phyloP scores from a whole-genome alignment of 2,329 filamentous ascomycete genomes.

The Niveomyces coronatus region DNA sequence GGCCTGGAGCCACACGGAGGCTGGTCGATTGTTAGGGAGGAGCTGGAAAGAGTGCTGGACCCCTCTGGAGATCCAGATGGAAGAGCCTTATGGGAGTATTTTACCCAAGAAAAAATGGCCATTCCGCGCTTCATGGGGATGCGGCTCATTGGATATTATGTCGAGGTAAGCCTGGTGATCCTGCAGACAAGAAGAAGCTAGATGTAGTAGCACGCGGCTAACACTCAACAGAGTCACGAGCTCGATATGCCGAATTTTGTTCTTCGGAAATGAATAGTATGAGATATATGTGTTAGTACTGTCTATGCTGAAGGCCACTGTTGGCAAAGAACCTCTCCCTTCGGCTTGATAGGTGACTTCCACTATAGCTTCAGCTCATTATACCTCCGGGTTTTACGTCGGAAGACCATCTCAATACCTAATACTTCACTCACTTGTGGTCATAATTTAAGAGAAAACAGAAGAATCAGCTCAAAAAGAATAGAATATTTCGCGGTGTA shows the following conservation, averaged over 20 bases:
- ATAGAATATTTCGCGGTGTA: too few relatives aligned
- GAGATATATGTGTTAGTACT: too few relatives aligned
- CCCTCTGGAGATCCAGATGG: not conserved
- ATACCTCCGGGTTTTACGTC: too few relatives aligned
- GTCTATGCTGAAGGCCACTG: too few relatives aligned
- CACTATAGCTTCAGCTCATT: too few relatives aligned
- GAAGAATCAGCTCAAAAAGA: too few relatives aligned
- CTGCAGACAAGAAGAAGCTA: not conserved
- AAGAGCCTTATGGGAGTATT: constrained; percentile 1
- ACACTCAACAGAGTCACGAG: not conserved
- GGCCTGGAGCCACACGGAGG: not conserved
- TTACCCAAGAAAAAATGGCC: not conserved
- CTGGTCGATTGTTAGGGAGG: not conserved
- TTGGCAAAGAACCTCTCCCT: too few relatives aligned
- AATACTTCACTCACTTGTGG: too few relatives aligned
- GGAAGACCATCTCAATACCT: too few relatives aligned
- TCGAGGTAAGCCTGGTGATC: not conserved
- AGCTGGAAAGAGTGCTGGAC: not conserved
- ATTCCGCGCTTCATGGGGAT: constrained; percentile 1
- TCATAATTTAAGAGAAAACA: too few relatives aligned
- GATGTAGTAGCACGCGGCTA: not conserved
- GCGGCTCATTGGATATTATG: not conserved
- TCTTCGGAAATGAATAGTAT: not conserved
- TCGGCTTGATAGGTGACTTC: too few relatives aligned
- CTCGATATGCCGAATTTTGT: not conserved